phyloP scores from a whole-genome alignment of 1,284 basidiomycete genomes.

The Pseudozyma pruni region DNA sequence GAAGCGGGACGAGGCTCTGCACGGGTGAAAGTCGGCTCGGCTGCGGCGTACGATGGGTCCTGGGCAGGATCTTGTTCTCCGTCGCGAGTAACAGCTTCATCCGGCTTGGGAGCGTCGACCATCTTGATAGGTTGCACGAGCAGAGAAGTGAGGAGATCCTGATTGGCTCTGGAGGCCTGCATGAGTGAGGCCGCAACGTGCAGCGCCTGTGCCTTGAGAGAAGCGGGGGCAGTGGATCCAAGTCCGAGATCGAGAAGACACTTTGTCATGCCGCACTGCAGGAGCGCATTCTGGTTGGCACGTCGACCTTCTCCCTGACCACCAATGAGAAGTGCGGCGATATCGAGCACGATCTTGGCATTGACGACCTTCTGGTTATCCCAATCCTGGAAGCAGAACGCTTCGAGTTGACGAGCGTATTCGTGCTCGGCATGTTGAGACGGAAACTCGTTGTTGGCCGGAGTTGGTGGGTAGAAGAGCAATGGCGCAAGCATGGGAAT shows the following conservation, averaged over 20 bases:
- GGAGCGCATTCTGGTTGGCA: constrained; percentile 72
- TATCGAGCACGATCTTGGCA: constrained; percentile 79
- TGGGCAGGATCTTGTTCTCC: constrained; percentile 13
- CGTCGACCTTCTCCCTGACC: constrained; percentile 69
- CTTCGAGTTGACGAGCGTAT: constrained; percentile 74
- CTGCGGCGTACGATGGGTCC: constrained; percentile 4
- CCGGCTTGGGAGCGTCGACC: constrained; percentile 11
- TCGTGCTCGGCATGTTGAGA: constrained; percentile 72
- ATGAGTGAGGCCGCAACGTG: constrained; percentile 73
- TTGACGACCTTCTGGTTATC: constrained; percentile 87
- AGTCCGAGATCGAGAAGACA: constrained; percentile 87
- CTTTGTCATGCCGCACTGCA: constrained; percentile 76
- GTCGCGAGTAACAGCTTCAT: constrained; percentile 1
- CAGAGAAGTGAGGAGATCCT: constrained; percentile 69
- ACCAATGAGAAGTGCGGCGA: constrained; percentile 75
- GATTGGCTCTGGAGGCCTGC: constrained; percentile 68
- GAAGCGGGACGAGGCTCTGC: constrained; percentile 45
- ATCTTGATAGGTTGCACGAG: constrained; percentile 53
- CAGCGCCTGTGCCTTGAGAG: constrained; percentile 78
- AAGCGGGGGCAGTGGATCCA: constrained; percentile 88
- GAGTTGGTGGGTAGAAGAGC: constrained; percentile 80
- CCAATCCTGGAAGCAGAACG: constrained; percentile 97
- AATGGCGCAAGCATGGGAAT: constrained; percentile 83
- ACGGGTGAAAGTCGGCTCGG: constrained; percentile 31
- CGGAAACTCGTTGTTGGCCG: constrained; percentile 49